Conservation (phyloP, 495 filamentous ascomycete genomes). For the Aspergillus baeticus region DNA sequence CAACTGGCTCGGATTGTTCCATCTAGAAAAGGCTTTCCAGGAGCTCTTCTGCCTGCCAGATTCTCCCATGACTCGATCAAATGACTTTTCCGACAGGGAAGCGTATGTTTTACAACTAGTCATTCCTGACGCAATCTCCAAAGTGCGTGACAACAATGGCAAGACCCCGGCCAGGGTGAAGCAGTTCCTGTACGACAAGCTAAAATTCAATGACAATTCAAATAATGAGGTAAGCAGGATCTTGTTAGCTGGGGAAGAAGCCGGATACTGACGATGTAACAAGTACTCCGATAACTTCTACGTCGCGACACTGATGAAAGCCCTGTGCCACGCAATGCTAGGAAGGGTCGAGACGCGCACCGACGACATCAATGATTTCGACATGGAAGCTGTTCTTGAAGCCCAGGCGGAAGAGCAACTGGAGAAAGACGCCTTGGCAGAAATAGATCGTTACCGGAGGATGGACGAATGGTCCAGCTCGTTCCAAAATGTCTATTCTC, state of each 20-base stretch:
- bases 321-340: conserved; percentile 74
- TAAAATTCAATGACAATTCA: conserved; percentile 91
- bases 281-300: conserved; percentile 85
- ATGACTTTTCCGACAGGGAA: conserved; percentile 84
- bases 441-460: conserved; percentile 85
- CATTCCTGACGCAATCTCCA: conserved; percentile 76
- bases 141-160: conserved; percentile 71
- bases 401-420: conserved; percentile 63
- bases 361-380: conserved; percentile 44
- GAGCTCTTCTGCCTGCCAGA: conserved; percentile 80
- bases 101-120: conserved; percentile 79
- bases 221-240: conserved; percentile 62
- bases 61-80: conserved; percentile 73
- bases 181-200: conserved; percentile 78
- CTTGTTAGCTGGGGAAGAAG: not conserved
- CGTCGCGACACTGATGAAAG: conserved; percentile 75
- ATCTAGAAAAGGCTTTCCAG: conserved; percentile 80
- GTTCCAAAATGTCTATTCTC: conserved; percentile 87
- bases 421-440: conserved; percentile 68
- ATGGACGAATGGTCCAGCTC: conserved; percentile 94
- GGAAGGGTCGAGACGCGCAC: conserved; percentile 43
- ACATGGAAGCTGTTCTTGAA: conserved; percentile 48
- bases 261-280: conserved; percentile 9
- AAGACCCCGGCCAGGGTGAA: conserved; percentile 74
- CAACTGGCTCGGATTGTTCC: conserved; percentile 77